Percentiles rank a stretch among this genome's conserved stretches.
These are phyloP conservation scores for Rhododendron ferrugineum DNA, from an alignment of 148 eudicot genomes.

Conservation along the genomic window DNA sequence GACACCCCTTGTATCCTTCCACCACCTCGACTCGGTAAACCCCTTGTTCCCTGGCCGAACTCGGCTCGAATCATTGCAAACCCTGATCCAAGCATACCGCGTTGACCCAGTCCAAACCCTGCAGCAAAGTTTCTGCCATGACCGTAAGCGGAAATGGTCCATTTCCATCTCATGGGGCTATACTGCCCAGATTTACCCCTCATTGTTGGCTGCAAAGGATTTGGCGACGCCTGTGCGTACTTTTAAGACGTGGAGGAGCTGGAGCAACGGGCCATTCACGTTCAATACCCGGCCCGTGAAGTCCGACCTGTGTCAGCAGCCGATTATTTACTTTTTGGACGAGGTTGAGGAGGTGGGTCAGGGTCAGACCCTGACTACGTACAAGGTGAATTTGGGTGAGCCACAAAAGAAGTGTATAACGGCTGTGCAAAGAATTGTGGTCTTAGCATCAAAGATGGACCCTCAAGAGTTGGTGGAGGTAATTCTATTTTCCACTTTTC, in stretches of 20 bases:
- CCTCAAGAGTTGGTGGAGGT: slow-evolving; percentile 53
- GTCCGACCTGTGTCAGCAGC: slow-evolving; percentile 48
- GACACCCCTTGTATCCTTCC: slow-evolving; percentile 79
- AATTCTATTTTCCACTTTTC: not conserved
- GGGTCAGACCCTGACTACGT: slow-evolving; percentile 37
- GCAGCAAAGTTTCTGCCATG: slow-evolving; percentile 78
- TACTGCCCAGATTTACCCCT: slow-evolving; percentile 68
- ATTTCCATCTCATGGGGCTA: slow-evolving; percentile 91
- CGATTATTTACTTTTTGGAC: slow-evolving; percentile 52
- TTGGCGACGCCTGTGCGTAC: slow-evolving; percentile 60
- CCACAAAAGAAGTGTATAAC: slow-evolving; percentile 36
- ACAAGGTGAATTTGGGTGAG: slow-evolving; percentile 34
- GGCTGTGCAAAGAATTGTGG: slow-evolving; percentile 38
- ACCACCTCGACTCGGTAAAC: slow-evolving; percentile 71
- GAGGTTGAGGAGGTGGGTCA: slow-evolving; percentile 34
- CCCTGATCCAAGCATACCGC: slow-evolving; percentile 44
- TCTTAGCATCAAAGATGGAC: slow-evolving; percentile 52
- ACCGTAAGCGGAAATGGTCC: slow-evolving; percentile 59
- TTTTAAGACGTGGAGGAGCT: slow-evolving; percentile 76
- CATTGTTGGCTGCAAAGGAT: slow-evolving; percentile 40
- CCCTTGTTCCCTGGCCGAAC: slow-evolving; percentile 60
- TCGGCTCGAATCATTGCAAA: slow-evolving; percentile 43
- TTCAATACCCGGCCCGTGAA: slow-evolving; percentile 69
- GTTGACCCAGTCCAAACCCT: slow-evolving; percentile 53
- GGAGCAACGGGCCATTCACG: slow-evolving; percentile 64